Percentiles rank a stretch among this genome's conserved stretches.
Evolutionary conservation across 1,284 basidiomycete species (phyloP).

Genomic region (Schizophyllum amplum): DNA sequence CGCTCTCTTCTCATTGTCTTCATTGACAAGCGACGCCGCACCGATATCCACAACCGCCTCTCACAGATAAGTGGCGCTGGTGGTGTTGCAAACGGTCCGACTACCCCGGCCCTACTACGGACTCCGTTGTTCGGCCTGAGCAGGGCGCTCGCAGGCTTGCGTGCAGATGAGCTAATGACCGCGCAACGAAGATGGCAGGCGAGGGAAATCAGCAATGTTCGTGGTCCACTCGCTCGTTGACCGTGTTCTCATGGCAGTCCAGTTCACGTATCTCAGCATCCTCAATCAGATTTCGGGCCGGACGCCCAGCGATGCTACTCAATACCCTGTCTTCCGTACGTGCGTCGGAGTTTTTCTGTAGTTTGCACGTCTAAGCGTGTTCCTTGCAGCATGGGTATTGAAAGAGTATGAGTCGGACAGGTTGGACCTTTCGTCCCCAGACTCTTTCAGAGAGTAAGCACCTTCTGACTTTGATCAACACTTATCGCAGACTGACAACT

Average conservation of each 20-base stretch:
- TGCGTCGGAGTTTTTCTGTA: conserved; percentile 10
- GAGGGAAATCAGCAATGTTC: conserved; percentile 82
- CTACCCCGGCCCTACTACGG: conserved; percentile 37
- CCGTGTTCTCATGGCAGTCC: conserved; percentile 3
- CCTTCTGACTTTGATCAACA: neutral
- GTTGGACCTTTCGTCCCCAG: conserved; percentile 61
- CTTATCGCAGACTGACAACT: conserved; percentile 7
- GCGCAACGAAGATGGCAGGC: conserved; percentile 80
- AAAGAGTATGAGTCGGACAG: conserved; percentile 75
- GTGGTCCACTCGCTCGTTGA: conserved; percentile 17
- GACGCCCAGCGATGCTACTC: conserved; percentile 91
- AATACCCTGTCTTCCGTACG: conserved; percentile 91
- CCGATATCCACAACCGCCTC: conserved; percentile 59
- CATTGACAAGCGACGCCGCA: conserved; percentile 57
- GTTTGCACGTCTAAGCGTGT: conserved; percentile 4
- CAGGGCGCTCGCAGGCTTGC: conserved; percentile 33
- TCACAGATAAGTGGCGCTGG: conserved; percentile 35
- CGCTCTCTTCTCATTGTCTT: conserved; percentile 78
- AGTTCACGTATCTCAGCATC: conserved; percentile 85
- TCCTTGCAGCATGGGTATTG: conserved; percentile 69
- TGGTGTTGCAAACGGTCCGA: conserved; percentile 24
- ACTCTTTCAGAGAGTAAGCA: conserved; percentile 72
- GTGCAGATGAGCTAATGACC: conserved; percentile 53
- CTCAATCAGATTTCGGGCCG: conserved; percentile 85
- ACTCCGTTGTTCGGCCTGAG: conserved; percentile 50